Conservation (phyloP, 179 eudicot genomes). For the Beta macrorhiza region DNA sequence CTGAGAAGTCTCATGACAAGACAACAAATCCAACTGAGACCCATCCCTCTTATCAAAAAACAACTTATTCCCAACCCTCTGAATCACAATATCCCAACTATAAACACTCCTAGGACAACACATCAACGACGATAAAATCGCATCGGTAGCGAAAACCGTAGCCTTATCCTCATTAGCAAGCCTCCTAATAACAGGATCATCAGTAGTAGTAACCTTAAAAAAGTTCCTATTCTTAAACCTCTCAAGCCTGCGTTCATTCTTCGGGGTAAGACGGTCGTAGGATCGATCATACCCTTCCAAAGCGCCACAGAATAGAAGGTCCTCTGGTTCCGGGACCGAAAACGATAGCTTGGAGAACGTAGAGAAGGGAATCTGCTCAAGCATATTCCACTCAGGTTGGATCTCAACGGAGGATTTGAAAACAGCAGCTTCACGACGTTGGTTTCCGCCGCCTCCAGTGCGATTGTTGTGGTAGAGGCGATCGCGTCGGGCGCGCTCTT, state of each 20-base stretch:
- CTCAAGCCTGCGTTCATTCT: conserved; percentile 69
- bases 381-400: conserved; percentile 98
- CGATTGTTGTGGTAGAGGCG: conserved; percentile 60
- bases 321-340: conserved; percentile 83
- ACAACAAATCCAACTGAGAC: conserved; percentile 70
- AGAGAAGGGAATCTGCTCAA: conserved; percentile 91
- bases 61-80: conserved; percentile 85
- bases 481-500: conserved; percentile 79
- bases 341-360: conserved; percentile 75
- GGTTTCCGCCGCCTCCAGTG: conserved; percentile 29
- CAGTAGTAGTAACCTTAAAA: conserved; percentile 90
- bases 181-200: conserved; percentile 82
- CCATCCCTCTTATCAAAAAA: conserved; percentile 93
- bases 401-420: conserved; percentile 85
- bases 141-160: conserved; percentile 83
- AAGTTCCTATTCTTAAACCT: conserved; percentile 82
- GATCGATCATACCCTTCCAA: conserved; percentile 68
- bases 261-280: conserved; percentile 69
- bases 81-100: conserved; percentile 93
- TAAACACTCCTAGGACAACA: conserved; percentile 86
- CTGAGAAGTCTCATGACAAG: conserved; percentile 85
- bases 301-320: conserved; percentile 64
- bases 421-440: conserved; percentile 73
- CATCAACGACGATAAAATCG: conserved; percentile 75
- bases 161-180: conserved; percentile 96